Base-by-base conservation (phyloP, 2,329 filamentous ascomycete genomes). In the Penicillium italicum region DNA sequence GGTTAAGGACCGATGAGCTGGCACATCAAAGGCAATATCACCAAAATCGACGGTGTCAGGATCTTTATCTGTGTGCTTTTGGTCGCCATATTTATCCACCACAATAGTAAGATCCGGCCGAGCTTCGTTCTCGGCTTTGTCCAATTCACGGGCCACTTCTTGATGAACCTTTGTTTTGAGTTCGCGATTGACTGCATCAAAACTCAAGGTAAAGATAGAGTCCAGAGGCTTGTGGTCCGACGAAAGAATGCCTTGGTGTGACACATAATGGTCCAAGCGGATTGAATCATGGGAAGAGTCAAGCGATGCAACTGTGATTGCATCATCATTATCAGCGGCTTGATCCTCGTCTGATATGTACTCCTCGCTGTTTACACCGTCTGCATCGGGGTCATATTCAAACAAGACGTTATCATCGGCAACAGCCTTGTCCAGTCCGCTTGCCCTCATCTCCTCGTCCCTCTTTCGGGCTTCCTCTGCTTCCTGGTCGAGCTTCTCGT, bases 151-250 rank as follows among this genome's bases (percentile, higher is more conserved):
- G 1, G 89, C 92, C 12, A 97, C 89, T 68, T 97, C 91, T 54
- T 89, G 85, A 59, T 96, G 89, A 0, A 97, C 80, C 59, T 85
- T 87, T 1, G 90, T 85, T 70, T 95, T 97, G 26, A 96, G 77
- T 28, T 93, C 87, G 0, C 91, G 89, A 0, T 95, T 85, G 1
- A 96, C 89, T 0, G 90, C 88, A 59, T 97, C 90, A 68, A 94
- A 97, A 42, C 88, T 87, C 8, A 99, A 75, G 0, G 84, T 87
- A 68, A 97, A 97, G 0, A 92, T 78, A 0, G 91, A 90, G 56
- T 87, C 84, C 2, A 99, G 77, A 0, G 94, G 95, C 71, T 99
- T 99, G 74, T 99, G 94, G 66, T 99, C 94, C 0, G 93, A 97
- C 0, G 93, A 96, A 16, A 90, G 83, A 24, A 99, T 87, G 18